phyloP scores from a whole-genome alignment of 2,329 filamentous ascomycete species.

The Pestalotiopsis sp. region DNA sequence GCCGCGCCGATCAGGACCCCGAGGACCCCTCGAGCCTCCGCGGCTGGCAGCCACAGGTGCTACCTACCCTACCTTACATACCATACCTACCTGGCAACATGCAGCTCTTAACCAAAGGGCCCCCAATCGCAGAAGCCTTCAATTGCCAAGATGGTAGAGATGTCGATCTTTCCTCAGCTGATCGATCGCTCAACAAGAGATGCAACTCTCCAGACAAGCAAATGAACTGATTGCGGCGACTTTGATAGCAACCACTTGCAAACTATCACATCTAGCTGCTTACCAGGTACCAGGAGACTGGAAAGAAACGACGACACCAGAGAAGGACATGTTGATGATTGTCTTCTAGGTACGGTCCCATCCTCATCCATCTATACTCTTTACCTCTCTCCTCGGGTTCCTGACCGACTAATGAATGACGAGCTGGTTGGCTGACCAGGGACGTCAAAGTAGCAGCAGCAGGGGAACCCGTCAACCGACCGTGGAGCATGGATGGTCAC shows the following conservation, averaged over 20 bases:
- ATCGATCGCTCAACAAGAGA: background rate
- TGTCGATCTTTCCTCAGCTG: constrained; percentile 11
- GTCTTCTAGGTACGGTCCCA: background rate
- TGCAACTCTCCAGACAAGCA: background rate
- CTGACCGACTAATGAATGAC: background rate
- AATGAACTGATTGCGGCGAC: constrained; percentile 11
- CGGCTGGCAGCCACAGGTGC: background rate
- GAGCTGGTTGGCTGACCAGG: background rate
- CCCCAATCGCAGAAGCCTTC: constrained; percentile 1
- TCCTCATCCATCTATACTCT: background rate
- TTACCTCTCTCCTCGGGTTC: background rate
- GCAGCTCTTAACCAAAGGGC: background rate
- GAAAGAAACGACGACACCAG: background rate
- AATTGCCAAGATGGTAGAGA: constrained; percentile 9
- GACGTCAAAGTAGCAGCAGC: background rate
- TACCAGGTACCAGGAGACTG: background rate
- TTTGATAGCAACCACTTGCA: background rate
- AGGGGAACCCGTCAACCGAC: background rate
- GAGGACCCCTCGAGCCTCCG: background rate
- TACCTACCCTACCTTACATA: background rate
- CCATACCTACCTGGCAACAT: background rate
- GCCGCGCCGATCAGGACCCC: background rate
- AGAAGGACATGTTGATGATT: background rate
- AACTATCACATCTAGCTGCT: too few species aligned
- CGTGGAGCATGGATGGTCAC: background rate